Base-by-base conservation (phyloP, 1,284 basidiomycete genomes). In the Cryptococcus floricola region DNA sequence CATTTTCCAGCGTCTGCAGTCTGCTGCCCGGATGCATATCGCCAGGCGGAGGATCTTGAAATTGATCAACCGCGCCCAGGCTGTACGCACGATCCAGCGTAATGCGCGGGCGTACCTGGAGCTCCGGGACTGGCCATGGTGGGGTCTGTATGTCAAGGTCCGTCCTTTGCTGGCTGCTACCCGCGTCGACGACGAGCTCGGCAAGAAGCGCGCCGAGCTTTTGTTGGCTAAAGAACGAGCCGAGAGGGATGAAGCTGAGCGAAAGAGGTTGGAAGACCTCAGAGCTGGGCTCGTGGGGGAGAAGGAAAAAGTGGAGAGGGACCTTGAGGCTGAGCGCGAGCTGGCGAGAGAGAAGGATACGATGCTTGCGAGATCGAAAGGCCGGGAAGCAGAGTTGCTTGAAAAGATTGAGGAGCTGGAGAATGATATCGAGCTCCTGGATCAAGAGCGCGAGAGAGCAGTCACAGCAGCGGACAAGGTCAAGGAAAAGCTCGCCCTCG, bases 81-180 rank as follows among this genome's bases (percentile, higher is more conserved):
- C 96, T 2, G 87, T 95, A 41, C 84, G 89, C 47, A 94, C 89
- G 0, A 94, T 98, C 58, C 95, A 98, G 75, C 84, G 87, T 38
- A 98, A 98, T 72, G 95, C 95, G 2, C 81, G 91, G 12, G 83
- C 97, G 13, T 98, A 98, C 69, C 86, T 87, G 25, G 85, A 91
- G 54, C 81, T 97, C 13, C 82, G 87, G 49, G 90, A 95, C 57
- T 98, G 95, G 96, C 93, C 96, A 1, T 98, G 96, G 96, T 99
- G 96, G 96, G 89, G 93, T 63, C 82, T 98, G 16, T 99, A 96
- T 75, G 93, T 90, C 16, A 96, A 93, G 82, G 85, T 99, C 25
- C 87, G 93, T 46, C 96, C 96, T 0, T 76, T 98, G 13, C 83
- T 99, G 12, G 89, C 90, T 16, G 95, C 94, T 1, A 97, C 95